Conservation (phyloP, 2,329 filamentous ascomycete genomes). For the Pestalotiopsis sp. region DNA sequence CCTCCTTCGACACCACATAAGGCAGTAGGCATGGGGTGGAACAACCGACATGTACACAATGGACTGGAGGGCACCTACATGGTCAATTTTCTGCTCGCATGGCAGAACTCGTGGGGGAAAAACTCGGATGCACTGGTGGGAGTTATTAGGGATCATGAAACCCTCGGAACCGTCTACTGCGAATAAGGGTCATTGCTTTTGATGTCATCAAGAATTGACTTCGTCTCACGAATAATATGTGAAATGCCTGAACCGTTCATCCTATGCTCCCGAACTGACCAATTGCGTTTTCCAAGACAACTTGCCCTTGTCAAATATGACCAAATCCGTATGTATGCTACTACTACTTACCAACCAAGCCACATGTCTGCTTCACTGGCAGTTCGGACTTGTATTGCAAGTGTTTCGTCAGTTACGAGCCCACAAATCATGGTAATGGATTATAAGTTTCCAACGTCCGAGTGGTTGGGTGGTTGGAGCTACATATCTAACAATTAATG, state of each 20-base stretch:
- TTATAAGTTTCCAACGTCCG: neutral
- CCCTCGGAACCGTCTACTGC: conserved; percentile 34
- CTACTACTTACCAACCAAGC: neutral
- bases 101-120: conserved; percentile 46
- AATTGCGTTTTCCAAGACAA: neutral
- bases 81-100: conserved; percentile 49
- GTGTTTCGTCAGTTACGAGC: neutral
- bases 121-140: conserved; percentile 42
- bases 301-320: neutral
- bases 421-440: neutral
- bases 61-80: conserved; percentile 41
- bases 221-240: conserved; percentile 9
- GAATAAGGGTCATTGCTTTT: conserved; percentile 37
- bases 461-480: too few relatives aligned
- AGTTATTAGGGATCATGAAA: conserved; percentile 35
- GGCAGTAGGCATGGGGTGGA: conserved; percentile 25
- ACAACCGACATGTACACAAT: conserved; percentile 32
- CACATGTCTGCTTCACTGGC: neutral
- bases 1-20: conserved; percentile 31
- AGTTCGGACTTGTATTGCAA: neutral
- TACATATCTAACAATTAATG: too few relatives aligned
- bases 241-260: conserved; percentile 1
- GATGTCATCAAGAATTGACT: conserved; percentile 13
- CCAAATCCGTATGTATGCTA: neutral
- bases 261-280: neutral